These are phyloP conservation scores for Glebionis coronaria DNA, from an alignment of 129 eudicot species.

Conservation along the genomic window DNA sequence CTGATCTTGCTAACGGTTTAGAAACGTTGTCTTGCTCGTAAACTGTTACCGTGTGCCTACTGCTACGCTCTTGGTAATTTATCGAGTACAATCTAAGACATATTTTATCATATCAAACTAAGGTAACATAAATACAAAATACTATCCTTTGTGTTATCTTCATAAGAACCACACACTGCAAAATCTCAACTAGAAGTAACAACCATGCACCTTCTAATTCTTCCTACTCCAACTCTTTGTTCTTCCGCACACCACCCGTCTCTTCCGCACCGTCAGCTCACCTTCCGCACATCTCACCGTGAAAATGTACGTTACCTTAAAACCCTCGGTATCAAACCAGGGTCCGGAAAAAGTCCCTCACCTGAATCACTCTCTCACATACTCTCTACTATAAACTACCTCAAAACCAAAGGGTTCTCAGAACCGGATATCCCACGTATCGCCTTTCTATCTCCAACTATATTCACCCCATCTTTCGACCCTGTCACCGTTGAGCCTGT, in stretches of 20 bases:
- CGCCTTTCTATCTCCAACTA: background rate
- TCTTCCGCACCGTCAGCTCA: conserved; percentile 34
- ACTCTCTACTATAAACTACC: conserved; percentile 41
- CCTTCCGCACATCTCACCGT: conserved; percentile 40
- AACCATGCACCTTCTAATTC: conserved; percentile 23
- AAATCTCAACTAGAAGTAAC: background rate
- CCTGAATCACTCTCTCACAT: conserved; percentile 42
- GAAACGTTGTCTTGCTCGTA: background rate
- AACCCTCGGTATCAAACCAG: conserved; percentile 41
- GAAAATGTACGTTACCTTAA: conserved; percentile 52
- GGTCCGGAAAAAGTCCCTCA: conserved; percentile 29
- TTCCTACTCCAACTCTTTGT: conserved; percentile 17
- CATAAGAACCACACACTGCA: conserved; percentile 13
- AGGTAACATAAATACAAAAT: too few species aligned
- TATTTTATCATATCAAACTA: too few species aligned
- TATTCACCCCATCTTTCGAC: background rate
- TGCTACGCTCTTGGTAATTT: background rate
- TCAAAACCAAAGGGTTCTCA: conserved; percentile 56
- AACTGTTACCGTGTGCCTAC: background rate
- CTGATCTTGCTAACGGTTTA: background rate
- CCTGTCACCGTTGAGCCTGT: conserved; percentile 31
- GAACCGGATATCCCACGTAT: conserved; percentile 40
- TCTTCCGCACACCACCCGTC: conserved; percentile 10
- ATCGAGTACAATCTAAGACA: too few species aligned
- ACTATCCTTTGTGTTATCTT: background rate